Base-by-base conservation (phyloP, 352 stramenopile species). In the Globisporangium carolinianum region DNA sequence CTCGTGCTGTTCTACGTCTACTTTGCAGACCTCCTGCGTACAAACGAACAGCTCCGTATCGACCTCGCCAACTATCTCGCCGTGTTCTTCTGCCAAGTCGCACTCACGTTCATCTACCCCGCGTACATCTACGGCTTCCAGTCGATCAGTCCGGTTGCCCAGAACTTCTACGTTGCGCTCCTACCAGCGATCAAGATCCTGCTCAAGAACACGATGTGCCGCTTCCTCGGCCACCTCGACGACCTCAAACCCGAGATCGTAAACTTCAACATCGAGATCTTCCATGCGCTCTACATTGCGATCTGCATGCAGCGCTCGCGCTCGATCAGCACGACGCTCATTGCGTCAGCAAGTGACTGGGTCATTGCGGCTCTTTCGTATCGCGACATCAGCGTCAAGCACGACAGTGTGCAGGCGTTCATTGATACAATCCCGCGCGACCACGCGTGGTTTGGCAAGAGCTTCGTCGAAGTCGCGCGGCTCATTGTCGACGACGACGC, bases 81-180 rank as follows among this genome's bases (percentile, higher is more conserved):
- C 2, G 65, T 79, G 0, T 74, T 83, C 32, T 18, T 57, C 14
- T 58, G 53, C 3, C 69, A 86, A 61, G 55, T 82, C 1, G 51
- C 57, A 5, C 49, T 80, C 42, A 79, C 65, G 0, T 53, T 83
- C 55, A 56, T 80, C 5, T 86, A 82, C 45, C 67, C 67, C 3
- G 15, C 76, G 47, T 86, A 75, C 56, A 77, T 74, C 35, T 68
- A 68, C 6, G 65, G 62, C 0, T 76, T 79, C 18, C 57, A 71
- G 3, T 53, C 56, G 32, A 56, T 78, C 15, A 43, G 35, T 8
- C 42, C 62, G 0, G 46, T 24, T 11, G 11, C 68, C 5, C 70
- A 82, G 48, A 65, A 65, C 0, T n/a, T 57, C 0, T 82, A 73
- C 41, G 58, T 78, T 3, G 14, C 80, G 24, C 6, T 83, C 0